phyloP scores from a whole-genome alignment of 2,329 filamentous ascomycete genomes.

The Teratosphaeriaceae sp. region DNA sequence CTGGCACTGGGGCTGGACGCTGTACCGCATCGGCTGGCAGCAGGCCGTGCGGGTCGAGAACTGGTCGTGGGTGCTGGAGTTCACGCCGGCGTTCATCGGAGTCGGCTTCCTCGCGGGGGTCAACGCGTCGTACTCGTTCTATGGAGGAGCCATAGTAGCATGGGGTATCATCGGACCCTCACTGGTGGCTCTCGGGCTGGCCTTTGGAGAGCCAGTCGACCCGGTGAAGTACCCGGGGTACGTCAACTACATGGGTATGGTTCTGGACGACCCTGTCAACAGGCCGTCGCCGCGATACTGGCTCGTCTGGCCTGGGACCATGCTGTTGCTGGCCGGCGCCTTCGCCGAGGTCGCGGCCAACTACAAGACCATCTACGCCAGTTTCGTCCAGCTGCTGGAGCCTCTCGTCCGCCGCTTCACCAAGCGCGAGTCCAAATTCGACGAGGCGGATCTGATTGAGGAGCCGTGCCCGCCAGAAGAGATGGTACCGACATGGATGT shows the following conservation, averaged over 20 bases:
- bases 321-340: conserved; percentile 38
- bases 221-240: conserved; percentile 16
- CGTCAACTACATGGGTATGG: conserved; percentile 11
- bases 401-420: neutral
- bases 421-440: conserved; percentile 4
- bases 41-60: conserved; percentile 47
- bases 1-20: conserved; percentile 26
- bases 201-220: conserved; percentile 34
- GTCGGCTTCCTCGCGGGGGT: conserved; percentile 52
- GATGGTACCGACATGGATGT: conserved; percentile 47
- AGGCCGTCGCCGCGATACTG: conserved; percentile 41
- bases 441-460: conserved; percentile 36
- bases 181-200: conserved; percentile 45
- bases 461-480: conserved; percentile 40
- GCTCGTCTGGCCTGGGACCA: conserved; percentile 43
- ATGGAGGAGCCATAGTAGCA: conserved; percentile 47
- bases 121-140: conserved; percentile 53
- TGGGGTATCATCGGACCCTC: conserved; percentile 52
- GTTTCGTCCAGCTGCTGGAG: conserved; percentile 3
- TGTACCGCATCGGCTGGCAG: conserved; percentile 27
- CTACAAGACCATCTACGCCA: conserved; percentile 36
- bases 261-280: conserved; percentile 20
- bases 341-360: conserved; percentile 31
- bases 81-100: conserved; percentile 55
- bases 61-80: conserved; percentile 55